Percentiles rank a stretch among this genome's conserved stretches.
These are phyloP conservation scores for Hypericum androsaemum DNA, from an alignment of 345 rosid genomes.

Conservation along the genomic window DNA sequence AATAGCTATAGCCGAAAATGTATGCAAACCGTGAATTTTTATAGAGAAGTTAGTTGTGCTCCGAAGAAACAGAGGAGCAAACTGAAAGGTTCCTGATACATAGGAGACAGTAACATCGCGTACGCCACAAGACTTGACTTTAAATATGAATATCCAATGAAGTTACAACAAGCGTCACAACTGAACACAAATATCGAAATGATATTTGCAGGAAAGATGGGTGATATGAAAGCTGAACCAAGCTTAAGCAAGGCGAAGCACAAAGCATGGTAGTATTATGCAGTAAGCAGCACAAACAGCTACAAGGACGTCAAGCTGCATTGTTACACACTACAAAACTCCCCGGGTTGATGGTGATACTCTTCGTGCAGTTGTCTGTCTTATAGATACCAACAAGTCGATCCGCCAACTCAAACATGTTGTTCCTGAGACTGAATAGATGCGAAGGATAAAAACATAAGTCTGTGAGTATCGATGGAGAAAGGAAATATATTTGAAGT, in stretches of 20 bases:
- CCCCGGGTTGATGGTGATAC: conserved; percentile 88
- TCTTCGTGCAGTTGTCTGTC: conserved; percentile 93
- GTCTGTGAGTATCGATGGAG: not conserved
- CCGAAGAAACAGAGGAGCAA: too few species aligned
- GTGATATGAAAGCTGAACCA: not conserved
- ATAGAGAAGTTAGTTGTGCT: too few species aligned
- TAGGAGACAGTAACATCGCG: too few species aligned
- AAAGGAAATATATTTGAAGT: not conserved
- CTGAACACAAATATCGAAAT: conserved; percentile 13
- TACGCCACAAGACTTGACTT: not conserved
- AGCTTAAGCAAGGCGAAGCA: not conserved
- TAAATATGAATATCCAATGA: not conserved
- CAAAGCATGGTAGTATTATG: not conserved
- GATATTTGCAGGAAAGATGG: conserved; percentile 9
- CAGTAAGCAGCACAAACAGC: too few species aligned
- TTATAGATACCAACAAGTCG: conserved; percentile 90
- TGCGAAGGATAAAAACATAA: not conserved
- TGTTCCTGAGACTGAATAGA: conserved; percentile 78
- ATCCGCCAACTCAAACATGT: conserved; percentile 98
- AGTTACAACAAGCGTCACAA: not conserved
- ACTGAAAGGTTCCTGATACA: too few species aligned
- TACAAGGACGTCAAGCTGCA: conserved; percentile 23
- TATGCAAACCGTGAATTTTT: too few species aligned
- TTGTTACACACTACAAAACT: conserved; percentile 65
- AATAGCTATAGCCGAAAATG: too few species aligned